Percentiles rank a stretch among this genome's conserved stretches.
Evolutionary conservation across 768 basidiomycete species (phyloP).

Genomic region (Daedaleopsis sinensis): DNA sequence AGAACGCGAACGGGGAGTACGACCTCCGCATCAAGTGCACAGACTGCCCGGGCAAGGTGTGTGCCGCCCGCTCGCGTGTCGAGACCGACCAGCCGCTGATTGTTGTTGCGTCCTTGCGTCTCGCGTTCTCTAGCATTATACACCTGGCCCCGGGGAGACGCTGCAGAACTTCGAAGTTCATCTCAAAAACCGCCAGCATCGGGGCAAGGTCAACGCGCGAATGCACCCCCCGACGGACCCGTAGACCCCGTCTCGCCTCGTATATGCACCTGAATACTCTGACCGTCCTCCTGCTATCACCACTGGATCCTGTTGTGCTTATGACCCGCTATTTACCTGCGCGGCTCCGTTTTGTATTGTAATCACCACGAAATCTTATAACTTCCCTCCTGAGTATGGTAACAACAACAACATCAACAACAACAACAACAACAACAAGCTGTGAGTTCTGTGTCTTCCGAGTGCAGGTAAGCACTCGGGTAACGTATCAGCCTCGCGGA

Average conservation of each 20-base stretch:
- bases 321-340: conserved; percentile 19
- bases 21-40: conserved; percentile 93
- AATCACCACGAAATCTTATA: conserved; percentile 7
- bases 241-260: conserved; percentile 5
- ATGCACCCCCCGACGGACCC: conserved; percentile 23
- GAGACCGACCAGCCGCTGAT: conserved; percentile 21
- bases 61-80: neutral
- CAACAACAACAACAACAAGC: too few species aligned
- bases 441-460: too few species aligned
- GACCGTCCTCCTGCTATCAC: conserved; percentile 13
- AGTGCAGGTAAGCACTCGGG: too few species aligned
- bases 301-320: conserved; percentile 23
- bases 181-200: conserved; percentile 82
- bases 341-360: conserved; percentile 19
- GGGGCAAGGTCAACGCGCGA: conserved; percentile 71
- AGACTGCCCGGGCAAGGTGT: conserved; percentile 92
- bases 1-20: conserved; percentile 50
- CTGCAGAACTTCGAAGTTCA: conserved; percentile 92
- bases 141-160: conserved; percentile 86
- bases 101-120: neutral
- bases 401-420: too few species aligned
- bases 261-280: neutral
- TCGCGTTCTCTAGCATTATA: conserved; percentile 65
- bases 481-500: too few species aligned
- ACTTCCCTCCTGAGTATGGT: neutral